Evolutionary conservation across 2,329 filamentous ascomycete genomes (phyloP).

Genomic region (Graphiopsis chlorocephala): DNA sequence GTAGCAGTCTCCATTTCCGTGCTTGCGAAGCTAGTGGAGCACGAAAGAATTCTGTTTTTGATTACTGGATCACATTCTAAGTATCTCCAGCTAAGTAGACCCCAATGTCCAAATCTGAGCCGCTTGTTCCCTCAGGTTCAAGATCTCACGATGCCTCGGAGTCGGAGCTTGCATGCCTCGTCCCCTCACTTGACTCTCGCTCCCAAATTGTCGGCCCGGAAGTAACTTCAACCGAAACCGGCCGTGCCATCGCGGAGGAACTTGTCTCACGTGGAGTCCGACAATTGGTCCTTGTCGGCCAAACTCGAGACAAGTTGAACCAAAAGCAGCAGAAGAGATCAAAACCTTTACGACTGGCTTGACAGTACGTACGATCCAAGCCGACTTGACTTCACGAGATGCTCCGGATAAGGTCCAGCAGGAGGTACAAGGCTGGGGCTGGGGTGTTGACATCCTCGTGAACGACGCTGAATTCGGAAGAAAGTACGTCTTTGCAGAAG

Average conservation of each 20-base stretch:
- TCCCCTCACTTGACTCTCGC: too few relatives aligned
- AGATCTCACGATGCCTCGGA: too few relatives aligned
- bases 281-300: not conserved
- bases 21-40: too few relatives aligned
- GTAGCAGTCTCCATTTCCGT: too few relatives aligned
- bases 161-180: too few relatives aligned
- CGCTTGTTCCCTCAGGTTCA: too few relatives aligned
- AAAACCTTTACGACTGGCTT: not conserved
- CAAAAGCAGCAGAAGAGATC: not conserved
- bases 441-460: not conserved
- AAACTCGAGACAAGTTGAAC: not conserved
- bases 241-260: not conserved
- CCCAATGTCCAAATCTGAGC: too few relatives aligned
- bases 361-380: not conserved
- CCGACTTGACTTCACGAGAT: not conserved
- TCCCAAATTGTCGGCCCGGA: too few relatives aligned
- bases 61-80: too few relatives aligned
- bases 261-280: not conserved
- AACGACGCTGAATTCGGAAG: not conserved
- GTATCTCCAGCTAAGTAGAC: too few relatives aligned
- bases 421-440: not conserved
- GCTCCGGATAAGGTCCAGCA: not conserved
- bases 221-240: too few relatives aligned
- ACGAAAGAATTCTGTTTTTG: too few relatives aligned
- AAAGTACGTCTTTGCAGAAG: not conserved